These are phyloP conservation scores for Paecilomyces fulvus DNA, from an alignment of 2,329 filamentous ascomycete species.

Conservation along the genomic window DNA sequence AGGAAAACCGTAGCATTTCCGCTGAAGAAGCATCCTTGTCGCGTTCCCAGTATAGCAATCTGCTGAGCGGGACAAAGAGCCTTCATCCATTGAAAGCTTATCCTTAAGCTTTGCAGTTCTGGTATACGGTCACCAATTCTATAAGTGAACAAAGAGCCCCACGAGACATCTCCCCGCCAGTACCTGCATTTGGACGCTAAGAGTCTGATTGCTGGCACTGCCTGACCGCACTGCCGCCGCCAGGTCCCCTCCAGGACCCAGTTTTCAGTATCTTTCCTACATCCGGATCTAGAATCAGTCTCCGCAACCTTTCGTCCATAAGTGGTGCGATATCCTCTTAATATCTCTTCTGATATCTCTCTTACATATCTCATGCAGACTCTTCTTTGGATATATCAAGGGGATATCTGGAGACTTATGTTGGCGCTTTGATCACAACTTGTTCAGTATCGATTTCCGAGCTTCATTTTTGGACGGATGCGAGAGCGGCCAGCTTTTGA, in stretches of 20 bases:
- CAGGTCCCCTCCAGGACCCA: not conserved
- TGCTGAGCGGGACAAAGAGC: not conserved
- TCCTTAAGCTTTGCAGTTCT: not conserved
- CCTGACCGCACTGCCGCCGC: not conserved
- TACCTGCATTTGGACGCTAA: conserved; percentile 2
- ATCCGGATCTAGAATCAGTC: conserved; percentile 3
- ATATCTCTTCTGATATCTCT: not conserved
- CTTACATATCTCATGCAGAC: not conserved
- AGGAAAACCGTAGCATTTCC: not conserved
- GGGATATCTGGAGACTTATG: not conserved
- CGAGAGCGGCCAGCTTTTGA: not conserved
- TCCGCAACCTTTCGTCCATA: conserved; percentile 1
- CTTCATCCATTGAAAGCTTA: not conserved
- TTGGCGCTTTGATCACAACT: not conserved
- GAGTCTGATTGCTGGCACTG: conserved; percentile 1
- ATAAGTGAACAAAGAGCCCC: conserved; percentile 1
- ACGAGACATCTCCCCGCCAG: conserved; percentile 1
- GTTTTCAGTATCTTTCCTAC: not conserved
- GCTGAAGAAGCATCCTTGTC: not conserved
- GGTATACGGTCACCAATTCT: not conserved
- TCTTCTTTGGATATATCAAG: not conserved
- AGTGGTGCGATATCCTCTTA: not conserved
- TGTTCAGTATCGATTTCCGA: not conserved
- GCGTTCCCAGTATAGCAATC: not conserved
- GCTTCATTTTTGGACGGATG: not conserved